Conservation (phyloP, 768 basidiomycete species). For the Lactifluus volemus region DNA sequence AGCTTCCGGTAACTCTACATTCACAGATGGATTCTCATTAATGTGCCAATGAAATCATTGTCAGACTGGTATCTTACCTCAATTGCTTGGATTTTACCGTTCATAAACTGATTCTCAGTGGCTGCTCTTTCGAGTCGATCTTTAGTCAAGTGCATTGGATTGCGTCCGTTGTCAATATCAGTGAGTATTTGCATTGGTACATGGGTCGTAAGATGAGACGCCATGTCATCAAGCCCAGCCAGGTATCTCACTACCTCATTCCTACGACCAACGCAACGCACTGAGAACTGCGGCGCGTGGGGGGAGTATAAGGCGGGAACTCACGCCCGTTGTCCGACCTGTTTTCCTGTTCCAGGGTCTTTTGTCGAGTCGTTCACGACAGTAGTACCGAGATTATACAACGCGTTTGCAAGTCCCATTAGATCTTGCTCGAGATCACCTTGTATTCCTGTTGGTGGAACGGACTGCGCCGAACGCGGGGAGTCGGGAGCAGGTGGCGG, state of each 20-base stretch:
- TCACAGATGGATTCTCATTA: background rate
- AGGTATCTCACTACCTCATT: constrained; percentile 71
- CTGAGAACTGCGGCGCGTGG: background rate
- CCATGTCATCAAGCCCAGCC: constrained; percentile 57
- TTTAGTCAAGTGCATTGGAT: constrained; percentile 75
- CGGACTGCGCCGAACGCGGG: constrained; percentile 66
- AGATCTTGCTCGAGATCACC: constrained; percentile 73
- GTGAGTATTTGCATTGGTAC: constrained; percentile 67
- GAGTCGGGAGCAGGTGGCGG: constrained; percentile 44
- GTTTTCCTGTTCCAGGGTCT: constrained; percentile 57
- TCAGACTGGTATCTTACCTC: constrained; percentile 37
- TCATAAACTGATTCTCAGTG: constrained; percentile 88
- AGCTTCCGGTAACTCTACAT: constrained; percentile 60
- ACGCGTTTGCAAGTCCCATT: constrained; percentile 62
- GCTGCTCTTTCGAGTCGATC: constrained; percentile 76
- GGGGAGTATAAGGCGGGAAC: constrained; percentile 20
- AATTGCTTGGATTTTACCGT: constrained; percentile 76
- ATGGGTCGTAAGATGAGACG: constrained; percentile 50
- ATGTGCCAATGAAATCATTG: background rate
- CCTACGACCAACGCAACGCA: constrained; percentile 29
- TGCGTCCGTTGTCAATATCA: constrained; percentile 73
- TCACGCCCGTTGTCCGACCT: constrained; percentile 70
- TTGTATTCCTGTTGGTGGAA: constrained; percentile 56
- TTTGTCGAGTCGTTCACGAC: constrained; percentile 79
- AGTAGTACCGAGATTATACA: constrained; percentile 77